Evolutionary conservation across 768 basidiomycete species (phyloP).

Genomic region (Atractiella rhizophila): DNA sequence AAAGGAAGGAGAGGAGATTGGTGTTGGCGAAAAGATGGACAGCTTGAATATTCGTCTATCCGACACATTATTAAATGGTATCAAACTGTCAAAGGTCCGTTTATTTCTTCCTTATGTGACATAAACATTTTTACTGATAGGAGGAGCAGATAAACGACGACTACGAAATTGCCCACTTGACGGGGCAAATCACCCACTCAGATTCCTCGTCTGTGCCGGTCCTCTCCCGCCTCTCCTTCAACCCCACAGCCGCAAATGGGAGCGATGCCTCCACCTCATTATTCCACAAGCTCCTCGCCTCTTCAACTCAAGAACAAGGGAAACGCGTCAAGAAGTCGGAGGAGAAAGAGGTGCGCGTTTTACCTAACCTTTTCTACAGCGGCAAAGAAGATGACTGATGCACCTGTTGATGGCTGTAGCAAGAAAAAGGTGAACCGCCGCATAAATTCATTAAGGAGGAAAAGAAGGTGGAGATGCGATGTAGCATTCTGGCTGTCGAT

Average conservation of each 20-base stretch:
- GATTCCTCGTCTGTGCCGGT: conserved; percentile 70
- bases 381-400: no score
- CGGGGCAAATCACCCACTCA: conserved; percentile 59
- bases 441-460: conserved; percentile 64
- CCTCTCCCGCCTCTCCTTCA: conserved; percentile 21
- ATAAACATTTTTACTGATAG: background rate
- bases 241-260: no score
- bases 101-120: background rate
- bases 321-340: conserved; percentile 41
- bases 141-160: conserved; percentile 44
- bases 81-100: conserved; percentile 41
- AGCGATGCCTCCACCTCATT: no score
- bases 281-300: no score
- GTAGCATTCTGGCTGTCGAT: conserved; percentile 70
- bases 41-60: conserved; percentile 84
- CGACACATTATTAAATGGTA: conserved; percentile 50
- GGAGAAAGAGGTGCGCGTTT: conserved; percentile 41
- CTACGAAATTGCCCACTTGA: conserved; percentile 80
- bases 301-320: no score
- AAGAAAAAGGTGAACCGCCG: conserved; percentile 56
- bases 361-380: no score
- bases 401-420: conserved; percentile 22
- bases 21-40: conserved; percentile 86
- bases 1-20: conserved; percentile 42
- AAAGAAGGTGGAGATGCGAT: conserved; percentile 54